Base-by-base conservation (phyloP, 2,329 filamentous ascomycete genomes). In the Didymella glomerata region DNA sequence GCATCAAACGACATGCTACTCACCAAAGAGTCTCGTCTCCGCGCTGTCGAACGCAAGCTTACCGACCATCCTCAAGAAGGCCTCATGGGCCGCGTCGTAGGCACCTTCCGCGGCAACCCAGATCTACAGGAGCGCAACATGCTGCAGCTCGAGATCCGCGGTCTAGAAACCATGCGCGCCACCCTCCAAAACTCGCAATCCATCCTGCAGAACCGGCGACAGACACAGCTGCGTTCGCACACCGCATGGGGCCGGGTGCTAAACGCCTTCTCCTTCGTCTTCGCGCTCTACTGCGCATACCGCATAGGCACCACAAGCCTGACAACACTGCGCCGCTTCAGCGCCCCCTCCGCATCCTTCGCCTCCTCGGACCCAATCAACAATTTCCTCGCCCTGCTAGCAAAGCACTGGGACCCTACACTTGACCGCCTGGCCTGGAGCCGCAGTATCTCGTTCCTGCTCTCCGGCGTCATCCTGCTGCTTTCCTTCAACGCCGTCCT, bases 371-470 rank as follows among this genome's bases (percentile, higher is more conserved):
- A 96, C 72, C 92, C 92, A 0, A 90, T 96, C 73, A 96, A 90
- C 79, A 90, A 92, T 64, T 84, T 94, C 61, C 85, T 96, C 9
- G 90, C 91, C 5, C 83, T 96, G 13, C 79, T 96, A 18, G 91
- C 91, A 4, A 89, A 90, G 55, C 91, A 96, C 78, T 93, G 91
- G 86, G 91, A 96, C 72, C 90, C 91, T 2, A 86, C 88, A 60
- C 85, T 96, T 25, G 90, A 96, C 77, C 90, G 92, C 70, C 84
- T 87, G 11, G 90, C 91, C 10, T 96, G 92, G 91, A 89, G 90
- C 22, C 88, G 91, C 28, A 90, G 92, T 71, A 93, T 96, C 65
- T 92, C 90, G 59, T 96, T 96, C 77, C 80, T 92, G 22, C 83
- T 96, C 4, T 92, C 89, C 8, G 92, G 92, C 18, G 86, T 93